A percentile compares a stretch with the other conserved stretches of the same genome.
Evolutionary conservation across 2,329 filamentous ascomycete species (phyloP).

Genomic region (Verticillium nubilum): DNA sequence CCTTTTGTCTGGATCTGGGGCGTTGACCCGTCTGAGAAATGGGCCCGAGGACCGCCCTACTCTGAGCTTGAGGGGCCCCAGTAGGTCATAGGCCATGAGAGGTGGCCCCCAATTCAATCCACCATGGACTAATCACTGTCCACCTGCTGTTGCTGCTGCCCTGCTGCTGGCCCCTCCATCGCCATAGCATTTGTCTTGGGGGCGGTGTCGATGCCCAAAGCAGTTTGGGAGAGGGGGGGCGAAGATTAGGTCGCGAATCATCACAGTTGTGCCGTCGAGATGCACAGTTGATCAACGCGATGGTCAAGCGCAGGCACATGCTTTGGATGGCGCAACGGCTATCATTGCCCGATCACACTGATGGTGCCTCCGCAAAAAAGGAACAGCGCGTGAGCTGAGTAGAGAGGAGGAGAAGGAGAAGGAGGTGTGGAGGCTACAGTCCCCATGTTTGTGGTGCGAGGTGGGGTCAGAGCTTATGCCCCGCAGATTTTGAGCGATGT

Average conservation of each 20-base stretch:
- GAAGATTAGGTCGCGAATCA: background rate
- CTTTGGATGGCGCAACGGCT: background rate
- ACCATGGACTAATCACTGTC: background rate
- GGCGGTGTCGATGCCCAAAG: background rate
- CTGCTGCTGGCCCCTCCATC: background rate
- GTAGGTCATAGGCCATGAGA: background rate
- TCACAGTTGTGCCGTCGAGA: background rate
- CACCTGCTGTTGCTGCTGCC: background rate
- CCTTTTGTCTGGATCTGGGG: background rate
- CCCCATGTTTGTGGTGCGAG: background rate
- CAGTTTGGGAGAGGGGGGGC: background rate
- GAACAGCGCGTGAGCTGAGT: background rate
- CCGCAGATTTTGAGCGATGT: background rate
- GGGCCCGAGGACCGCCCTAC: background rate
- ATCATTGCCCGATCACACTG: background rate
- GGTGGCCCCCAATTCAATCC: background rate
- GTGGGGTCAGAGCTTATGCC: background rate
- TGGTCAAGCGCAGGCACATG: background rate
- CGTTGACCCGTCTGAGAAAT: background rate
- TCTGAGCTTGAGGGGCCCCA: background rate
- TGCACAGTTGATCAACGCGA: background rate
- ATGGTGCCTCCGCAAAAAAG: background rate
- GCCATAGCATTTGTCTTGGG: background rate
- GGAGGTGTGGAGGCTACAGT: background rate
- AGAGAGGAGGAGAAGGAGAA: background rate